Base-by-base conservation (phyloP, 163 green algal species). In the Coccomyxa subellipsoidea region DNA sequence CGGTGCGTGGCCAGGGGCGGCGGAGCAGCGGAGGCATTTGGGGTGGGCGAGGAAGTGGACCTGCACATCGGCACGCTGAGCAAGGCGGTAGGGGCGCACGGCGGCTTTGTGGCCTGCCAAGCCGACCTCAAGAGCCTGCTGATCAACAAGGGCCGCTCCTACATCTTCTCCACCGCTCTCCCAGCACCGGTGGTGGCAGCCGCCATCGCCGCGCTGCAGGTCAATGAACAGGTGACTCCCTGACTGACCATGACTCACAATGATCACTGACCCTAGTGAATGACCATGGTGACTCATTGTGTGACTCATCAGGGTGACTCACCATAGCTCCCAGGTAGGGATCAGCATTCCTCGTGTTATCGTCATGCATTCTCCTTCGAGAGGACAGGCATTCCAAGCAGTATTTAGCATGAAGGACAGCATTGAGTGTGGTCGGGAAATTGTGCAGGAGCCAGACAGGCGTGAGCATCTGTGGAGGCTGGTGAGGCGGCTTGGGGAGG, bases 41-140 rank as follows among this genome's bases (percentile, higher is more conserved):
- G 91, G 0, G 87, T 95, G 15, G 79, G 83, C 23, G 82, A 87
- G 29, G 40, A 93, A 37, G 89, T 98, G 15, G 96, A 99, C 82
- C 47, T 99, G 7, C 90, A 96, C 70, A 84, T 98, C 12, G 96
- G 96, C 80, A 99, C 96, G 6, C 92, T 99, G 4, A 96, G 90
- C 88, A 99, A 99, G 80, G 96, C 95, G 0, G 87, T 96, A 77
- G 96, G 95, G 12, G 90, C 88, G 27, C 87, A 95, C 35, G 96
- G 96, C 25, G 96, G 96, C 32, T 99, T 98, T 90, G 92, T 96
- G 37, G 92, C 93, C 7, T 96, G 90, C 86, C 92, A 79, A 76
- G 2, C 4, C 0, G 34, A 6, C 9, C 83, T 95, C 79, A 96
- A 96, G 84, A 37, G 71, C 23, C 86, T 96, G 69, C 86, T 99